These are phyloP conservation scores for Puccinia hordei DNA, from an alignment of 1,284 basidiomycete species.

Conservation along the genomic window DNA sequence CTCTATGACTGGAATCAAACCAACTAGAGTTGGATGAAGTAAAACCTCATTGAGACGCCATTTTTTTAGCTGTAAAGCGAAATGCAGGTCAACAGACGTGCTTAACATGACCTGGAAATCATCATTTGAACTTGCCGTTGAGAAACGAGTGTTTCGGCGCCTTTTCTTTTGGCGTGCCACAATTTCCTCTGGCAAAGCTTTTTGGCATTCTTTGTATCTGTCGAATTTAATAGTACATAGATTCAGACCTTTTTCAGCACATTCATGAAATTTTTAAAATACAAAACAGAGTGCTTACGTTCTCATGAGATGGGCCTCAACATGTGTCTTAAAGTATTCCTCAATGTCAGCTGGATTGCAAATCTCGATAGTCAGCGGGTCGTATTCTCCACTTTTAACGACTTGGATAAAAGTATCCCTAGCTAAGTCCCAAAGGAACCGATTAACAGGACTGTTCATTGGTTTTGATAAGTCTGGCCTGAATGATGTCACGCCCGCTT, in stretches of 20 bases:
- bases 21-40: background rate
- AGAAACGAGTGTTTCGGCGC: background rate
- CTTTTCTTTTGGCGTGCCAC: background rate
- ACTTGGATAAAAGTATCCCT: conserved; percentile 3
- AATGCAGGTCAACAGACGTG: background rate
- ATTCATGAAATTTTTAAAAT: background rate
- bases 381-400: conserved; percentile 19
- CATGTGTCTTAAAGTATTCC: background rate
- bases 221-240: background rate
- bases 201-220: background rate
- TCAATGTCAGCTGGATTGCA: background rate
- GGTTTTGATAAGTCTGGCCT: background rate
- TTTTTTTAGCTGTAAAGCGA: background rate
- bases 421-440: conserved; percentile 28
- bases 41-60: background rate
- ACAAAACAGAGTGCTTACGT: background rate
- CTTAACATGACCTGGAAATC: background rate
- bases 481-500: background rate
- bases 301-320: background rate
- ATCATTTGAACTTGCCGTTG: background rate
- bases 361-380: background rate
- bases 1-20: background rate
- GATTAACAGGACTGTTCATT: background rate
- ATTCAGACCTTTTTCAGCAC: no score
- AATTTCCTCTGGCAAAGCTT: background rate